Evolutionary conservation across 352 stramenopile species (phyloP), one percentile per base, ranked within the genome.

Genomic region (Globisporangium parvum): DNA sequence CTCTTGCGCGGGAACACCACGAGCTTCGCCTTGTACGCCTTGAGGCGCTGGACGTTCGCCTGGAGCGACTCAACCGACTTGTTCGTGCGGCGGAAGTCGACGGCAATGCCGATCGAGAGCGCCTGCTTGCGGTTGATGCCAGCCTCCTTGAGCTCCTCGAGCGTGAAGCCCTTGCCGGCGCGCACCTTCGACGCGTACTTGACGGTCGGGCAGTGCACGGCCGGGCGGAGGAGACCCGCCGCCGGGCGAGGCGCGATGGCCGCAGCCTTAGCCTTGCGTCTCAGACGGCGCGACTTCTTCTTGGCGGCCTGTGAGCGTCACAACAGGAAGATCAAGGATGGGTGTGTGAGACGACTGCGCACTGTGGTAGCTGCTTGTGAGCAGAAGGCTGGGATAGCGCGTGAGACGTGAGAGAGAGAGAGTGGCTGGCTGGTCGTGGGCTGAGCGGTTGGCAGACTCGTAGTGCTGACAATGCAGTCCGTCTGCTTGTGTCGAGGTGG

Each of bases 181-280:
- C 96, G 93, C 45, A 98, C 80, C 88, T 99, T 99, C 51, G 93
- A 97, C 60, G 93, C 97, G 80, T 99, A 99, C 77, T 98, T 96
- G 69, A 96, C 80, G 55, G 98, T 99, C 56, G 91, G 96, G 83
- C 96, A 99, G 77, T 98, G 96, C 56, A 99, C 98, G 40, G 95
- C 85, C 53, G 98, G 98, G 58, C 96, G 87, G 55, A 99, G 84
- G 37, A 97, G 83, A 84, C 95, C 91, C 73, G 96, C 88, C 46
- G 97, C 82, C 59, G 98, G 98, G 69, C 96, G 91, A 52, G 98
- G 98, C 55, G 97, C 97, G 65, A 99, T 92, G 59, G 91, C 93
- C 55, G 98, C 96, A 56, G 97, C 97, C 89, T 99, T 99, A 39
- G 88, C 93, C 68, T 98, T 97, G 76, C 98, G 95, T 75, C 72